Conservation (phyloP, 345 rosid genomes). For the Carallia pectinifolia region DNA sequence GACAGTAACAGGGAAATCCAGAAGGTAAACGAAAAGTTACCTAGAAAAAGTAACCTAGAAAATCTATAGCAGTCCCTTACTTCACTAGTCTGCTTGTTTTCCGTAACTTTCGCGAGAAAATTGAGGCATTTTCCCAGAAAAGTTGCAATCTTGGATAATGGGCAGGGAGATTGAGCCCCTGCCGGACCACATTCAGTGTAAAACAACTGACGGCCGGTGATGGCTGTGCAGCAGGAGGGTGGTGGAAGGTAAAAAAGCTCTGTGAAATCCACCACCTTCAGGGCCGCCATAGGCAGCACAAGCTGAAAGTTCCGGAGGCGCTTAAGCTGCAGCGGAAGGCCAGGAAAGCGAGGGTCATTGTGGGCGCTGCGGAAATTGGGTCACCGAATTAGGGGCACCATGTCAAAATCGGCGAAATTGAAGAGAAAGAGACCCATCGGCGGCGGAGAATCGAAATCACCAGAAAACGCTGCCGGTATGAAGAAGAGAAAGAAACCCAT, state of each 20-base stretch:
- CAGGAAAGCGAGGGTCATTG: slow-evolving; percentile 18
- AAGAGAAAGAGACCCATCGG: slow-evolving; percentile 23
- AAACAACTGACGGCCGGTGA: slow-evolving; percentile 82
- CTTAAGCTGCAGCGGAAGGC: slow-evolving; percentile 50
- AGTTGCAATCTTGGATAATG: slow-evolving; percentile 2
- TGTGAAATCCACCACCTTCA: slow-evolving; percentile 80
- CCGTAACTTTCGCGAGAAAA: slow-evolving; percentile 18
- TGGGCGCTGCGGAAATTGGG: slow-evolving; percentile 41
- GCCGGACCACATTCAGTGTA: slow-evolving; percentile 85
- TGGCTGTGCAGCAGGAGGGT: slow-evolving; percentile 88
- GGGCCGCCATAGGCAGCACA: slow-evolving; percentile 53
- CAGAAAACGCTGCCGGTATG: not conserved
- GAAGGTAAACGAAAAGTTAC: not conserved
- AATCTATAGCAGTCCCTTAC: not conserved
- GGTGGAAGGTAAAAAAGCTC: slow-evolving; percentile 68
- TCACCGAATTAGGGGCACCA: slow-evolving; percentile 33
- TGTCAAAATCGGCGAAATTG: slow-evolving; percentile 32
- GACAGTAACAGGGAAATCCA: no score
- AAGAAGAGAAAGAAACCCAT: slow-evolving; percentile 20
- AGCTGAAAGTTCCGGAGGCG: slow-evolving; percentile 60
- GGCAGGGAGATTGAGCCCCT: slow-evolving; percentile 40
- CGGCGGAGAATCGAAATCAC: not conserved
- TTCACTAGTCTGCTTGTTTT: slow-evolving; percentile 6
- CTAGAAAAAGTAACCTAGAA: slow-evolving; percentile 4
- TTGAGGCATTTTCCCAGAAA: slow-evolving; percentile 16